Percentiles rank a stretch among this genome's conserved stretches.
Evolutionary conservation across 2,329 filamentous ascomycete species (phyloP).

Genomic region (Chalara sp.): DNA sequence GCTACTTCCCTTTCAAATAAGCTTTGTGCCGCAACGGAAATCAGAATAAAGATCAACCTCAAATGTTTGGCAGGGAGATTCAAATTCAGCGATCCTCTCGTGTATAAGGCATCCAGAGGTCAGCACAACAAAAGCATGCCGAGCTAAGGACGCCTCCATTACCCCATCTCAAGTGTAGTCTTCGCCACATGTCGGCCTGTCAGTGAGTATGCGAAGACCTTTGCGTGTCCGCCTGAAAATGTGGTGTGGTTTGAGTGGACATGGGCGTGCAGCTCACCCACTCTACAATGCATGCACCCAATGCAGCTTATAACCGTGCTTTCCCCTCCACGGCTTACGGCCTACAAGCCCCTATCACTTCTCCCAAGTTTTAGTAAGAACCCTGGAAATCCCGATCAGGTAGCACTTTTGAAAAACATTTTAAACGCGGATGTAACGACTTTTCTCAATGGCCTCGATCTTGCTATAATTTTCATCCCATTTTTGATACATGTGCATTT

Average conservation of each 20-base stretch:
- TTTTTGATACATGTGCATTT: too few species aligned
- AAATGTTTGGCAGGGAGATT: not conserved
- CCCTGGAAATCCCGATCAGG: too few species aligned
- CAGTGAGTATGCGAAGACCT: constrained; percentile 3
- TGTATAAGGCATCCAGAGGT: not conserved
- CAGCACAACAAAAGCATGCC: not conserved
- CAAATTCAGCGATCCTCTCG: not conserved
- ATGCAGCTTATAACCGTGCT: not conserved
- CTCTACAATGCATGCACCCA: too few species aligned
- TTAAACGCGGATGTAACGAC: too few species aligned
- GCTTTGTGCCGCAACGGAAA: too few species aligned
- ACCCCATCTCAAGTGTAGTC: constrained; percentile 6
- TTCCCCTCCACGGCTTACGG: not conserved
- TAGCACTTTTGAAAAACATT: too few species aligned
- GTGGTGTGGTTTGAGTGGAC: not conserved
- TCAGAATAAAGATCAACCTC: not conserved
- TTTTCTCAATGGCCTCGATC: too few species aligned
- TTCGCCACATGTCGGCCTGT: constrained; percentile 17
- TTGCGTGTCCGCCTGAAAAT: not conserved
- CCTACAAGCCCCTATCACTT: too few species aligned
- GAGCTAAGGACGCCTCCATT: not conserved
- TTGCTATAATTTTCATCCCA: too few species aligned
- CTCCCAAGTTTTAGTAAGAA: too few species aligned
- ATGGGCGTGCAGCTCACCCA: not conserved
- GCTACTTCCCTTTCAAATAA: too few species aligned